phyloP scores from a whole-genome alignment of 306 rosid species.

The Datisca glomerata region DNA sequence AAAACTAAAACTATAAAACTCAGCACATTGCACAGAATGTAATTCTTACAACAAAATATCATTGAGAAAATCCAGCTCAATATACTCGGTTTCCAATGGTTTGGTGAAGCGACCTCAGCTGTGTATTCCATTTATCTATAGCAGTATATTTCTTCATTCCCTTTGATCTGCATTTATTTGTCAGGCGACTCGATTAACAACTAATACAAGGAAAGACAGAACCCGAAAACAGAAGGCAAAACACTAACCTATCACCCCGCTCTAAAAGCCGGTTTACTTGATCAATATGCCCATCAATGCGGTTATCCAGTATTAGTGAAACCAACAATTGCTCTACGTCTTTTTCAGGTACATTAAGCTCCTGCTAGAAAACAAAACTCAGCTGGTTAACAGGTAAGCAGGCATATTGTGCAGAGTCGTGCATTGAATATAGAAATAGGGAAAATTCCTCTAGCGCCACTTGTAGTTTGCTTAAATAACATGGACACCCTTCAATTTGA shows the following conservation, averaged over 20 bases:
- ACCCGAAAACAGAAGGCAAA: neutral
- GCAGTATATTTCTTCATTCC: conserved; percentile 94
- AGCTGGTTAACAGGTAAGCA: neutral
- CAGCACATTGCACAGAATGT: too few relatives aligned
- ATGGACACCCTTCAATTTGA: too few relatives aligned
- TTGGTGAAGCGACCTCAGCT: conserved; percentile 67
- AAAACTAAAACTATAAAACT: too few relatives aligned
- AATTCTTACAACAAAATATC: too few relatives aligned
- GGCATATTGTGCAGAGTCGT: too few relatives aligned
- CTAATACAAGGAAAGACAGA: too few relatives aligned
- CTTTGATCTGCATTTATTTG: conserved; percentile 52
- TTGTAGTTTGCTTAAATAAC: too few relatives aligned
- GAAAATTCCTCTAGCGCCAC: too few relatives aligned
- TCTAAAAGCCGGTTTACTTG: conserved; percentile 93
- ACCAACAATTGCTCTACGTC: conserved; percentile 43
- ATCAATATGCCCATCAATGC: conserved; percentile 93
- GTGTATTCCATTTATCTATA: conserved; percentile 89
- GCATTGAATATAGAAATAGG: too few relatives aligned
- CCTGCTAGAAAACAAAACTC: conserved; percentile 12
- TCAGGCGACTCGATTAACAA: too few relatives aligned
- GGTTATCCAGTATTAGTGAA: conserved; percentile 75
- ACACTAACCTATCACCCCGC: conserved; percentile 66
- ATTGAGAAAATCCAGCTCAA: conserved; percentile 3
- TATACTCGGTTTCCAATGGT: conserved; percentile 71
- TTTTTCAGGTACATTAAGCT: conserved; percentile 42